Base-by-base conservation (phyloP, 352 stramenopile genomes). In the Phytophthora foliorum region DNA sequence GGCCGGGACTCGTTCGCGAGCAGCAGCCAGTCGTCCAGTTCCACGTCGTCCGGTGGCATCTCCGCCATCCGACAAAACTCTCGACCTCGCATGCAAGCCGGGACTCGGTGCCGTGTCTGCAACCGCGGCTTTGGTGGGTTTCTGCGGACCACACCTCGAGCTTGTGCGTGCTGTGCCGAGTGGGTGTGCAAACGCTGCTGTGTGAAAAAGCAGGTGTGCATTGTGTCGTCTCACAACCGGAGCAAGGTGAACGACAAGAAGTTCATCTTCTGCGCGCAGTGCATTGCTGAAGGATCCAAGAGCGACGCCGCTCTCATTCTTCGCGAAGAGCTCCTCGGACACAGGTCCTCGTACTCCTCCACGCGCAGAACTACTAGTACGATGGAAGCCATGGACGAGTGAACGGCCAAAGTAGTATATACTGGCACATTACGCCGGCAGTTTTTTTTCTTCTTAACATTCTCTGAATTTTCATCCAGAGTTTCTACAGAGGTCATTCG, bases 181-280 rank as follows among this genome's bases (percentile, higher is more conserved):
- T 69, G 65, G 53, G 65, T 79, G 13, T 83, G 75, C 65, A 81
- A 80, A 34, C 72, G 69, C 51, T 83, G 75, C 55, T 70, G 72
- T 36, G 72, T 77, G 39, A 81, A 80, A 55, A 78, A 75, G 36
- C 69, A 69, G 48, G 31, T 83, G 48, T 79, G 72, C 39, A 63
- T 78, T n/a, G 53, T 79, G 55, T 83, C 75, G 16, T 73, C 69
- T 9, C 67, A 74, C 48, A 63, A 80, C 60, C 61, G 24, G 11
- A 77, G 38, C 67, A 77, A 80, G 32, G 67, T 82, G 50, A 75
- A 82, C 50, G 75, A 82, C 48, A 74, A 72, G 39, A 80, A 74
- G 41, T 57, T 82, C 41, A 34, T 78, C 22, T 82, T 82, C 39
- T 82, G 75, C 31, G 71, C 63, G 24, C 71, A 80, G 32, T 82